Evolutionary conservation across 2,329 filamentous ascomycete species (phyloP), one percentile per base, ranked within the genome.

Genomic region (Emergomyces orientalis): DNA sequence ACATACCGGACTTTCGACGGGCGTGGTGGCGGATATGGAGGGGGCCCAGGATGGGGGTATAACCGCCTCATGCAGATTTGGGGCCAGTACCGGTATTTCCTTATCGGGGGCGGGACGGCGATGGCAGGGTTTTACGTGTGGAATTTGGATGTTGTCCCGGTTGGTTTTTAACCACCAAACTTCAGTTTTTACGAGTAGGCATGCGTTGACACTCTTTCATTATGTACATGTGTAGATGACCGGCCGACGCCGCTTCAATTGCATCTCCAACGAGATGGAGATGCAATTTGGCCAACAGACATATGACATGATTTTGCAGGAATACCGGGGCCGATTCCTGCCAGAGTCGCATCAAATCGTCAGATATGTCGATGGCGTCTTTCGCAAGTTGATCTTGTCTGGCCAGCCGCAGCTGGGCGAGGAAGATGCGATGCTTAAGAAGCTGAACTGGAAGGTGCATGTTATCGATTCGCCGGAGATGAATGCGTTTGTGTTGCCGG

Each of bases 401-500:
- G 80, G 78, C 32, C 78, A 77, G 9, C 75, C 77, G 52, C 73
- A 68, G 43, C 56, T 59, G 30, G 56, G 41, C 2, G 39, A 37
- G 25, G 39, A 22, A 11, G 68, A 71, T 58, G 58, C 51, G 66
- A 69, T 43, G 32, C 45, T 62, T 25, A 54, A 51, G 37, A 55
- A 58, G 7, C 86, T 84, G 84, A 81, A 82, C 65, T 87, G 85
- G 84, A 81, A 82, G 65, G 79, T 86, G 0, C 78, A 84, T 72
- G 84, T 87, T 25, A 85, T 87, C 59, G 73, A 75, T 60, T 67
- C 71, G 64, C 43, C 55, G n/a, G 71, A 67, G 72, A 74, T 76
- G 68, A 87, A 87, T 70, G 85, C 85, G 0, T 87, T 87, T 72
- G 85, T 87, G 1, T 77, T 86, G 62, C 84, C 85, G 4, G 84